Evolutionary conservation across 345 rosid genomes (phyloP).

Genomic region (Excoecaria agallocha): DNA sequence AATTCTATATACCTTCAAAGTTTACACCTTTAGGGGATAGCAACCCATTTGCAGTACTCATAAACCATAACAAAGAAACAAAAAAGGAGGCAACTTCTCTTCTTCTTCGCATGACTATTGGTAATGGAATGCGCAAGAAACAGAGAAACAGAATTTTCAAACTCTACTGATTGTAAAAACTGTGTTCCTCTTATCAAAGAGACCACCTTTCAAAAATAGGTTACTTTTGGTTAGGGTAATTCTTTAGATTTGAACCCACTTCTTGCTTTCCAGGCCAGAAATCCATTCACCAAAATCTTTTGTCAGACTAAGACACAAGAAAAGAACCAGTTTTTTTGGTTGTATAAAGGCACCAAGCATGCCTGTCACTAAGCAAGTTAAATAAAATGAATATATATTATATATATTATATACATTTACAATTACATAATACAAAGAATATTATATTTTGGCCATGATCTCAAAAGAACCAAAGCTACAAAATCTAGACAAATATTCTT

Average conservation of each 20-base stretch:
- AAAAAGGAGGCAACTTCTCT: conserved; percentile 30
- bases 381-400: conserved; percentile 26
- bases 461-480: conserved; percentile 32
- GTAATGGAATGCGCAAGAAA: conserved; percentile 22
- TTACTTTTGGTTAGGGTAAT: conserved; percentile 29
- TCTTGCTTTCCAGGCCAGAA: conserved; percentile 45
- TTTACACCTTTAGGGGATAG: conserved; percentile 84
- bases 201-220: conserved; percentile 28
- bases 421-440: neutral
- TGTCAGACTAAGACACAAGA: conserved; percentile 47
- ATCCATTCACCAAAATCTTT: conserved; percentile 49
- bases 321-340: conserved; percentile 36
- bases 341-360: conserved; percentile 51
- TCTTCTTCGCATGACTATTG: conserved; percentile 35
- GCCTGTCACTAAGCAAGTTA: conserved; percentile 48
- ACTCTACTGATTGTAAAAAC: neutral
- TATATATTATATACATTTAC: neutral
- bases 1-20: conserved; percentile 62
- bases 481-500: conserved; percentile 27
- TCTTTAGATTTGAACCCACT: conserved; percentile 36
- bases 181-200: conserved; percentile 5
- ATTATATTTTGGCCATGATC: conserved; percentile 21
- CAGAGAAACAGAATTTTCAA: conserved; percentile 28
- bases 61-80: conserved; percentile 44
- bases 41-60: conserved; percentile 49